These are phyloP conservation scores for Boletellus ananas DNA, from an alignment of 768 basidiomycete genomes.

Conservation along the genomic window DNA sequence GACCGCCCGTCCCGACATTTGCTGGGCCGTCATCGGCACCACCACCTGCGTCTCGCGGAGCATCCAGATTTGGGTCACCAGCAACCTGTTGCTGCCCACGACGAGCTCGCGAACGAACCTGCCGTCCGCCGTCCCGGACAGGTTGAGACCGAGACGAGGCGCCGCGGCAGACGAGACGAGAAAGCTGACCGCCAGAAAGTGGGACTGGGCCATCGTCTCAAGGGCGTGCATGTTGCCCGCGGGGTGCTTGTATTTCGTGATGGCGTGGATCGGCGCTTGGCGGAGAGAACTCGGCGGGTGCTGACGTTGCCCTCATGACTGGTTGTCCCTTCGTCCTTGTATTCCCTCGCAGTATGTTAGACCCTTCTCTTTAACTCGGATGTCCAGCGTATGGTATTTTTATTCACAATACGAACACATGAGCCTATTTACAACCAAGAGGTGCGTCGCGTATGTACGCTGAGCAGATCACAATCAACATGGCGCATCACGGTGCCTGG, in stretches of 20 bases:
- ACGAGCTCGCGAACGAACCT: slow-evolving; percentile 4
- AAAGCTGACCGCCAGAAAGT: slow-evolving; percentile 50
- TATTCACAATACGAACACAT: too few species aligned
- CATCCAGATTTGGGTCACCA: slow-evolving; percentile 94
- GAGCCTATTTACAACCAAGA: too few species aligned
- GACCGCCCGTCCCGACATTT: slow-evolving; percentile 69
- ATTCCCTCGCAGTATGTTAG: too few species aligned
- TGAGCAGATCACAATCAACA: too few species aligned
- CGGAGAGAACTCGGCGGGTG: slow-evolving; percentile 35
- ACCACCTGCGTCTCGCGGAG: slow-evolving; percentile 80
- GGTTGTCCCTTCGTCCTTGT: background rate
- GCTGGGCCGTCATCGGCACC: slow-evolving; percentile 88
- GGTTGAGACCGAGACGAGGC: slow-evolving; percentile 18
- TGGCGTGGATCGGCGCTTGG: slow-evolving; percentile 64
- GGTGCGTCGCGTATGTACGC: too few species aligned
- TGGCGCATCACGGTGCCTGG: background rate
- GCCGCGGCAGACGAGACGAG: slow-evolving; percentile 15
- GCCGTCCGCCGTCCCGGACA: slow-evolving; percentile 15
- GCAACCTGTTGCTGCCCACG: slow-evolving; percentile 54
- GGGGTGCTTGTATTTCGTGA: slow-evolving; percentile 69
- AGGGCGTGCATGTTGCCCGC: slow-evolving; percentile 71
- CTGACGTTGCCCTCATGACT: slow-evolving; percentile 1
- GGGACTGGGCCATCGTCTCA: slow-evolving; percentile 78
- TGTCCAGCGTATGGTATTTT: too few species aligned
- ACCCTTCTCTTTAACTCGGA: too few species aligned